Evolutionary conservation across 805 yeast genomes (phyloP).

Genomic region (Metschnikowia proteae): DNA sequence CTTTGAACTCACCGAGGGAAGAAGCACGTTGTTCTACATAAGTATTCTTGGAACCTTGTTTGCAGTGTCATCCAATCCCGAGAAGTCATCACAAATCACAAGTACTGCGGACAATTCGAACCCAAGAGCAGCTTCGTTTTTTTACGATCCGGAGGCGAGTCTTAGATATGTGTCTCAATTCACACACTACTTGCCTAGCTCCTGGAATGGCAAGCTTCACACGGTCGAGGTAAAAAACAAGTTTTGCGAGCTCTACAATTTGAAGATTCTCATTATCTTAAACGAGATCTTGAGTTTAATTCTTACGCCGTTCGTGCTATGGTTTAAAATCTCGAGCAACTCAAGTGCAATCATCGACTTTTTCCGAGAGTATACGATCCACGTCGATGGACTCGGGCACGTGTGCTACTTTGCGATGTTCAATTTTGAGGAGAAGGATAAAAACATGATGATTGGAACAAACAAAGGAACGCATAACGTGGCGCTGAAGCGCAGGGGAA

Average conservation of each 20-base stretch:
- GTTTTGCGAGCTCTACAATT: slow-evolving; percentile 72
- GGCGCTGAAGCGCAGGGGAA: slow-evolving; percentile 11
- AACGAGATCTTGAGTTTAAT: slow-evolving; percentile 80
- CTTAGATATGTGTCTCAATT: slow-evolving; percentile 73
- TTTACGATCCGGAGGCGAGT: slow-evolving; percentile 93
- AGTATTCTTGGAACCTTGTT: slow-evolving; percentile 85
- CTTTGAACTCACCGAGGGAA: slow-evolving; percentile 79
- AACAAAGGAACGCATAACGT: slow-evolving; percentile 18
- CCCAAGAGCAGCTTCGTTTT: slow-evolving; percentile 33
- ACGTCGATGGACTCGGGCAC: slow-evolving; percentile 91
- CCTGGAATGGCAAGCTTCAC: slow-evolving; percentile 84
- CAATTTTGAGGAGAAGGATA: slow-evolving; percentile 61
- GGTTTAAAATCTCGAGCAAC: slow-evolving; percentile 73
- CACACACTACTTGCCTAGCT: slow-evolving; percentile 85
- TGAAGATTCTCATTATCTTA: slow-evolving; percentile 64
- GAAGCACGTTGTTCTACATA: slow-evolving; percentile 81
- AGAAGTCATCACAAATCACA: slow-evolving; percentile 25
- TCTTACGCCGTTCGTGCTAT: slow-evolving; percentile 83
- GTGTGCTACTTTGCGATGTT: slow-evolving; percentile 95
- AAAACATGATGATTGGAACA: slow-evolving; percentile 38
- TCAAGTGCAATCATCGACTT: slow-evolving; percentile 82
- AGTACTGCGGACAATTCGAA: slow-evolving; percentile 24
- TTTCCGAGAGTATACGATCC: slow-evolving; percentile 82
- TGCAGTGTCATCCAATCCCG: slow-evolving; percentile 73
- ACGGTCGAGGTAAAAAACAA: slow-evolving; percentile 80